Evolutionary conservation across 345 rosid genomes (phyloP), one percentile per base, ranked within the genome.

Genomic region (Aurinia saxatilis): DNA sequence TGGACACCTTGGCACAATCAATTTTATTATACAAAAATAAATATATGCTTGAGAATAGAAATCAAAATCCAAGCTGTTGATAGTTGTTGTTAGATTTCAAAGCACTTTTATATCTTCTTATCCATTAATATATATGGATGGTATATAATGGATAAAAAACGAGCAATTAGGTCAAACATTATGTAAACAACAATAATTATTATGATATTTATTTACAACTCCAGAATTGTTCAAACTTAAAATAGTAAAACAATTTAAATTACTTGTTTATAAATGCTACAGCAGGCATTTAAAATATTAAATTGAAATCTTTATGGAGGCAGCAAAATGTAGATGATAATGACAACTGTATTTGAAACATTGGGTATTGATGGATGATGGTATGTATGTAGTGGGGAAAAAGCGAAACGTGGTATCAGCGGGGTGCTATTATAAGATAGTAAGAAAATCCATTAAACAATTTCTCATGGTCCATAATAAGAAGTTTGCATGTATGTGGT

Each of bases 1-100:
- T 19, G 13, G 50, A 67, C 65, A 41, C 60, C 19, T 58, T 58
- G 59, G 36, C 39, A 67, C 38, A 67, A 8, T 40, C 38, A 68
- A 11, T 12, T 50, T 33, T 7, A 13, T 45, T 23, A 16, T 13
- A 9, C 6, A 2, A 12, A 38, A 40, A 10, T 6, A 29, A 0
- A 2, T 2, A 7, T 11, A 10, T 37, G 31, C 13, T 46, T 8
- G 12, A 37, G 9, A 29, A 5, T 39, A 48, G 27, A 10, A 17
- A 18, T 7, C 13, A 10, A 38, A 12, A n/a, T 64, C 14, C 42
- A 41, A 46, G 18, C 36, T 21, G 11, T 23, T 29, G 30, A 18
- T 60, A 59, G 8, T 2, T 12, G 15, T 12, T 31, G 51, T 31
- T 42, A 2, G 31, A 31, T 45, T 59, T 41, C 25, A 16, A 17